A percentile compares a stretch with the other conserved stretches of the same genome.
phyloP scores from a whole-genome alignment of 2,329 filamentous ascomycete species.

The Colletotrichum sp. region DNA sequence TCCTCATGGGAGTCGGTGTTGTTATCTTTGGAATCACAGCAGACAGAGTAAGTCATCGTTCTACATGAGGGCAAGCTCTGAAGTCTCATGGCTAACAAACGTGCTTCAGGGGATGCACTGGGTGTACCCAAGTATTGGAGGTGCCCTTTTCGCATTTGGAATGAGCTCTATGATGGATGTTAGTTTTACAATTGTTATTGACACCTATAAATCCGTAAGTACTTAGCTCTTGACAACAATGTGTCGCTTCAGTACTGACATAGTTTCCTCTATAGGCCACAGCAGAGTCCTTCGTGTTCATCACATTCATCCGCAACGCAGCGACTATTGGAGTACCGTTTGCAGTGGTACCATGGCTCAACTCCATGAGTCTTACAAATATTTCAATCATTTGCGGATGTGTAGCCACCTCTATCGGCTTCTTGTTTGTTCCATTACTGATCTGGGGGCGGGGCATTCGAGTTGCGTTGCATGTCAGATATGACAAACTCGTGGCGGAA shows the following conservation, averaged over 20 bases:
- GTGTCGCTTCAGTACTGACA: background rate
- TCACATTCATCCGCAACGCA: background rate
- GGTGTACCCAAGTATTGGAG: conserved; percentile 42
- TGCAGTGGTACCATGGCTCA: background rate
- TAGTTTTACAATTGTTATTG: background rate
- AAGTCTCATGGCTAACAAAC: background rate
- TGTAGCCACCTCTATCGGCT: background rate
- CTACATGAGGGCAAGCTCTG: accelerated
- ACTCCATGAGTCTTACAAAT: background rate
- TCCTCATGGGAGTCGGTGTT: conserved; percentile 38
- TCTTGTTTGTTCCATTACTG: background rate
- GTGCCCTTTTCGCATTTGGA: conserved; percentile 41
- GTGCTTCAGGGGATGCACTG: conserved; percentile 44
- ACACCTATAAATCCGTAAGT: background rate
- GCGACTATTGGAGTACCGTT: background rate
- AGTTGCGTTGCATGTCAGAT: background rate
- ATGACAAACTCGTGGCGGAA: background rate
- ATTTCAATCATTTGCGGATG: background rate
- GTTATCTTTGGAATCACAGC: conserved; percentile 41
- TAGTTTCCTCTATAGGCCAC: background rate
- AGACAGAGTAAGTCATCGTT: conserved; percentile 8
- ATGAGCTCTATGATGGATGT: conserved; percentile 42
- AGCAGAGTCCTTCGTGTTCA: background rate
- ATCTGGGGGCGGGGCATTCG: background rate
- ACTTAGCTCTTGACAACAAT: background rate